Conservation (phyloP, 139 green algal genomes). For the Chlamydomonas sphaeroides region DNA sequence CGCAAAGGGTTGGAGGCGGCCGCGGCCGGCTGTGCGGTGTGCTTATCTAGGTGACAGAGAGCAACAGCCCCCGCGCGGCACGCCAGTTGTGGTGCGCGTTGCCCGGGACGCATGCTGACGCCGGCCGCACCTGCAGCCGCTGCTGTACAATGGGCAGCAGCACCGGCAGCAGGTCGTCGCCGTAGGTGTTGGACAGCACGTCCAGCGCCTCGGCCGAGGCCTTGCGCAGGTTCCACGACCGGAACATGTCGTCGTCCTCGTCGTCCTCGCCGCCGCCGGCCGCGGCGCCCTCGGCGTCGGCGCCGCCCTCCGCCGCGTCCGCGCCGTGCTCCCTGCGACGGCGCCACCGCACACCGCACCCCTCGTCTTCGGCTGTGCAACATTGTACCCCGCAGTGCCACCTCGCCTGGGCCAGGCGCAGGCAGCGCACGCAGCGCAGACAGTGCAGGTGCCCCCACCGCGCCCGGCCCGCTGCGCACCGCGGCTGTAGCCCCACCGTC, state of each 20-base stretch:
- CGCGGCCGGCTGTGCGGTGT: no score
- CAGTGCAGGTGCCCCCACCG: no score
- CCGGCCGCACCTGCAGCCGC: slow-evolving; percentile 57
- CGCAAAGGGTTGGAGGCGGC: no score
- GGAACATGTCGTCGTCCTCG: slow-evolving; percentile 44
- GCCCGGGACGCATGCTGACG: no score
- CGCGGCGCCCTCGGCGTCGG: slow-evolving; percentile 45
- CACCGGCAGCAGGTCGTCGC: slow-evolving; percentile 90
- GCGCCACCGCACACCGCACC: not conserved
- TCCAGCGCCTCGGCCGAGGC: slow-evolving; percentile 91
- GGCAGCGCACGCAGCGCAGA: no score
- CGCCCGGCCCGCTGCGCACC: no score
- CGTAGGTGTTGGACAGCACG: slow-evolving; percentile 80
- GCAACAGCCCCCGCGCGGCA: no score
- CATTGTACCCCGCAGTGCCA: not conserved
- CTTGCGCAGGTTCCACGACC: slow-evolving; percentile 92
- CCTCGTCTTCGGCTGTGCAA: no score
- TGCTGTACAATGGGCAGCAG: slow-evolving; percentile 92
- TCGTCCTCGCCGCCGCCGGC: slow-evolving; percentile 46
- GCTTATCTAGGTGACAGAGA: no score
- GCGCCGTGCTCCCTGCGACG: slow-evolving; percentile 40
- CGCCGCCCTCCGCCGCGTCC: slow-evolving; percentile 49
- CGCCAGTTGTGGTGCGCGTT: no score
- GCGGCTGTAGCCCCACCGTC: no score
- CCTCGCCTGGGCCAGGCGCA: no score